A percentile compares a stretch with the other conserved stretches of the same genome.
These are phyloP conservation scores for Chytridiales sp. DNA, from an alignment of 371 early-diverging fungal species.

Conservation along the genomic window DNA sequence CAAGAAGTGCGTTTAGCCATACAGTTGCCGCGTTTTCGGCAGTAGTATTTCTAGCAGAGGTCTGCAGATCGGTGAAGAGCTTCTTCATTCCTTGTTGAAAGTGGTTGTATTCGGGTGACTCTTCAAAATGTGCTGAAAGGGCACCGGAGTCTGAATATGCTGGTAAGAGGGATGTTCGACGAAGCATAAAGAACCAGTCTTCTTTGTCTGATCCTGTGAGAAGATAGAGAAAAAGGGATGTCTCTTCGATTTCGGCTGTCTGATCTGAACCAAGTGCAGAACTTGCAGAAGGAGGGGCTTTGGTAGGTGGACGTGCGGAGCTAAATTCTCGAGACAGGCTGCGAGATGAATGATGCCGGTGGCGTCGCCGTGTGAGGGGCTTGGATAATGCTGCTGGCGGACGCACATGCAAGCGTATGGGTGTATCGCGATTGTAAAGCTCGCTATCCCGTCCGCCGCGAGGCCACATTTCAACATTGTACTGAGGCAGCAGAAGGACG, in stretches of 20 bases:
- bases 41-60: background rate
- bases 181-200: constrained; percentile 77
- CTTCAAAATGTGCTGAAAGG: constrained; percentile 24
- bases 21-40: constrained; percentile 31
- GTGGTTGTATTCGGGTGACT: constrained; percentile 23
- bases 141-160: constrained; percentile 34
- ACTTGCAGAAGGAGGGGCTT: no score
- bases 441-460: constrained; percentile 15
- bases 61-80: constrained; percentile 18
- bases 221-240: constrained; percentile 35
- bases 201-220: constrained; percentile 72
- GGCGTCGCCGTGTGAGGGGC: no score
- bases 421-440: constrained; percentile 20
- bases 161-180: constrained; percentile 44
- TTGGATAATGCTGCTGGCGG: background rate
- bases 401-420: constrained; percentile 9
- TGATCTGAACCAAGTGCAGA: no score
- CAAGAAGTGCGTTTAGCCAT: constrained; percentile 89
- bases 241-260: no score
- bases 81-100: constrained; percentile 39
- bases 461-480: constrained; percentile 59
- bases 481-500: constrained; percentile 67
- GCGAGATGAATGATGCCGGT: no score
- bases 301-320: no score
- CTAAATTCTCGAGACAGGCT: no score